Evolutionary conservation across 1,139 yeast species (phyloP), one percentile per base, ranked within the genome.

Genomic region (Ogataea hybrid): DNA sequence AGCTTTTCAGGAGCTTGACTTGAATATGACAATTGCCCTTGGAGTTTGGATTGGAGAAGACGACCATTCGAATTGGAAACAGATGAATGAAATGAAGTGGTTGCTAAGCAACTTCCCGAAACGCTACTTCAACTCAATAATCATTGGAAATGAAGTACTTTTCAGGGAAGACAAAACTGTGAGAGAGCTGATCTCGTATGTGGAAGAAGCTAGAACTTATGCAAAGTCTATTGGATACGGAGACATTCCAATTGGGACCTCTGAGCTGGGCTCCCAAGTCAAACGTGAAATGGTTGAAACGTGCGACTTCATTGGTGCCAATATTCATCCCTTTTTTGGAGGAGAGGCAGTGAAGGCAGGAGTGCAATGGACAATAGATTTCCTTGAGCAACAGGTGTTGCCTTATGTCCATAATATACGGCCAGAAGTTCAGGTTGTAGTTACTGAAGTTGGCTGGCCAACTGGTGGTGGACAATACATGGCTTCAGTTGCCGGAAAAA

Each of bases 401-500:
- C 68, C 62, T 15, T 14, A 54, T 36, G 55, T 45, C 44, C 48
- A 50, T 21, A 37, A 46, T 6, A 50, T 57, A 21, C 41, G 51
- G 12, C 35, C 51, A n/a, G 48, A 46, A 12, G 47, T 54, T 6
- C 31, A 37, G 3, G 57, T 79, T 11, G 65, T 74, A 3, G 69
- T 82, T 2, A 70, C 85, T 0, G 88, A 82, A 54, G 74, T 81
- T 16, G 89, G 88, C 0, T 83, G 89, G 89, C 89, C 89, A 2
- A 75, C 72, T 40, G 66, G 63, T 2, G 89, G 88, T 6, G 88
- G 87, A 0, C 47, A 39, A 1, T 70, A 67, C 45, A 58, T 64
- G 35, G 59, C 60, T 2, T 67, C 88, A 0, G 58, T 62, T 6
- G 84, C 87, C 0, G 74, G 74, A 2, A 47, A 58, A 2, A 46